Evolutionary conservation across 192 early-diverging fungal species (phyloP), one percentile per base, ranked within the genome.

Genomic region (Obelidium mucronatum): DNA sequence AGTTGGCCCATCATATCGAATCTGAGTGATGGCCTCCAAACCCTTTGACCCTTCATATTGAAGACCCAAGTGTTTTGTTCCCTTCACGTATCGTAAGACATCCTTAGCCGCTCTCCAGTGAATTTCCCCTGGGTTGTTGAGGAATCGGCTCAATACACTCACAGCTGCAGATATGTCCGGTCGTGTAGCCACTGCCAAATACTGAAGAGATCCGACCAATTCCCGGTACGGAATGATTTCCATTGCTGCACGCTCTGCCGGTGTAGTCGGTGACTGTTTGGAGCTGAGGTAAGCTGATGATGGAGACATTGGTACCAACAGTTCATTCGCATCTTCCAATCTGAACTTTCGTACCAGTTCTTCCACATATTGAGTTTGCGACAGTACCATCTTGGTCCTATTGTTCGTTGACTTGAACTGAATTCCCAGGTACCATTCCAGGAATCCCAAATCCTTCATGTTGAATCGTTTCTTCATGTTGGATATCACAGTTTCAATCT

Each of bases 81-180:
- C 68, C 15, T 37, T 60, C 19, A 70, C 30, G 52, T 70, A 70
- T 8, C 17, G 22, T 6, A 70, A 30, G 5, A 70, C 52, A 17
- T 70, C 15, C 4, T 24, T 35, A 4, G n/a, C 68, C 6, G 22
- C 33, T 33, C 19, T 58, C 68, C 40, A 70, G 51, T 70, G 68
- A 6, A 58, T 26, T 4, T 61, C 31, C 8, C 68, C 39, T 11
- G 68, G 68, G 5, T 33, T 11, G 15, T 35, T 62, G 11, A 22
- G 6, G 33, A 22, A 55, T 11, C 52, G 42, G 5, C 42, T 6
- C 37, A 70, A 34, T n/a, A 17, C 11, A 8, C n/a, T 17, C 15
- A 56, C 51, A 11, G 68, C 51, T 6, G 30, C 22, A 6, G 68
- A n/a, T 11, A 70, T 70, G 52, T 70, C 68, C 5, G 68, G 68